Evolutionary conservation across 2,329 filamentous ascomycete species (phyloP).

Genomic region (Fusarium sp.): DNA sequence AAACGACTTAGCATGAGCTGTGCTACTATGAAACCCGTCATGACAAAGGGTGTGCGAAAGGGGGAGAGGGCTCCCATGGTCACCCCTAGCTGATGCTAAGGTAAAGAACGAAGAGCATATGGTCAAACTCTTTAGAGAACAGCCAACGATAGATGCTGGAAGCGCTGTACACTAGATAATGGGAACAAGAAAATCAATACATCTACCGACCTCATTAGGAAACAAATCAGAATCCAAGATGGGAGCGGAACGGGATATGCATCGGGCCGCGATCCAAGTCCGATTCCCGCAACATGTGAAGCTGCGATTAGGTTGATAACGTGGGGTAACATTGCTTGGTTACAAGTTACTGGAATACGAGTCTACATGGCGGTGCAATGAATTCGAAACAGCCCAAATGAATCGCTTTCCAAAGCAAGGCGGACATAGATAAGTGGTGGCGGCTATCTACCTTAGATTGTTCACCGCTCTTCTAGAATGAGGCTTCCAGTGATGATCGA

Average conservation of each 20-base stretch:
- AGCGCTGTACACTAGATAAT: conserved; percentile 44
- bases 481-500: conserved; percentile 8
- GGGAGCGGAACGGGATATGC: conserved; percentile 13
- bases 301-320: neutral
- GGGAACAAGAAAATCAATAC: conserved; percentile 37
- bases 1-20: conserved; percentile 12
- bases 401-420: neutral
- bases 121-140: conserved; percentile 12
- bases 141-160: conserved; percentile 18
- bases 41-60: conserved; percentile 13
- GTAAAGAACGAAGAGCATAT: conserved; percentile 12
- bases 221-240: conserved; percentile 9
- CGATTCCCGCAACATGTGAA: neutral
- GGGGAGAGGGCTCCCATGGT: conserved; percentile 4
- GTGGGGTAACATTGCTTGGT: neutral
- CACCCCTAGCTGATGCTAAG: conserved; percentile 4
- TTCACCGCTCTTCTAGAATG: conserved; percentile 38
- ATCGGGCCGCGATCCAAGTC: neutral
- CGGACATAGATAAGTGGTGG: conserved; percentile 3
- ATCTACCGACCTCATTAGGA: conserved; percentile 27
- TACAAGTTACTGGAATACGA: neutral
- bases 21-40: conserved; percentile 28
- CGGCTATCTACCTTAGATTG: neutral
- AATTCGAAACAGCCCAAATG: neutral
- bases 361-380: neutral